These are phyloP conservation scores for Periconia sp. DNA, from an alignment of 2,329 filamentous ascomycete genomes.

Conservation along the genomic window DNA sequence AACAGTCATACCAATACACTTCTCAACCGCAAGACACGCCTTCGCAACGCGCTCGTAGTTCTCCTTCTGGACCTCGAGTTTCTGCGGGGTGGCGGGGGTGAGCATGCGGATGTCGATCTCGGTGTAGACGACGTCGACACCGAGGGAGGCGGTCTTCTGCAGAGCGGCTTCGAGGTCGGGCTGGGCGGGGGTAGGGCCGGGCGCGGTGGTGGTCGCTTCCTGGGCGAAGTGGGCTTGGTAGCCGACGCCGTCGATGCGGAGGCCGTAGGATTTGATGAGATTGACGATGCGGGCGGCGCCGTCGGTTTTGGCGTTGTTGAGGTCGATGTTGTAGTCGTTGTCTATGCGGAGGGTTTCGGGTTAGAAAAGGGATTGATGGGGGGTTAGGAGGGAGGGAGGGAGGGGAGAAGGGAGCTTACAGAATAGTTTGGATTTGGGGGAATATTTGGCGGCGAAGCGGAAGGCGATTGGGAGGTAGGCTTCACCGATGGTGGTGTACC, in stretches of 20 bases:
- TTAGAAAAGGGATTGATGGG: not conserved
- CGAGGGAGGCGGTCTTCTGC: slow-evolving; percentile 54
- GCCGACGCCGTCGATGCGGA: slow-evolving; percentile 63
- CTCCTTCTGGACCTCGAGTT: slow-evolving; percentile 50
- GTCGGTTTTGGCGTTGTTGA: slow-evolving; percentile 47
- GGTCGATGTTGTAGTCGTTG: slow-evolving; percentile 68
- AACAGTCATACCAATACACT: slow-evolving; percentile 44
- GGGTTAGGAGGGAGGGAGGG: not conserved
- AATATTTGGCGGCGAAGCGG: slow-evolving; percentile 43
- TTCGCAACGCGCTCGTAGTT: slow-evolving; percentile 49
- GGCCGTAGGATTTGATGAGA: slow-evolving; percentile 44
- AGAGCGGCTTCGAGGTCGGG: slow-evolving; percentile 52
- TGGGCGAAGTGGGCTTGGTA: slow-evolving; percentile 60
- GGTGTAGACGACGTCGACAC: slow-evolving; percentile 62
- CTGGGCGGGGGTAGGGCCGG: slow-evolving; percentile 46
- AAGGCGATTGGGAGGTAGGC: slow-evolving; percentile 52
- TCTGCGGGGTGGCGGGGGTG: slow-evolving; percentile 49
- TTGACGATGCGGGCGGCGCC: slow-evolving; percentile 42
- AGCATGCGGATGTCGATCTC: slow-evolving; percentile 61
- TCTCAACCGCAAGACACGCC: slow-evolving; percentile 39
- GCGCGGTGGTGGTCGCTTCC: slow-evolving; percentile 54
- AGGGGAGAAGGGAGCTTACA: too few species aligned
- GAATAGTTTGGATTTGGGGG: slow-evolving; percentile 49
- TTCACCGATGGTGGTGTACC: slow-evolving; percentile 47
- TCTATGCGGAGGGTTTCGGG: slow-evolving; percentile 20